phyloP scores from a whole-genome alignment of 1,284 basidiomycete species.

The Ganoderma resinaceum region DNA sequence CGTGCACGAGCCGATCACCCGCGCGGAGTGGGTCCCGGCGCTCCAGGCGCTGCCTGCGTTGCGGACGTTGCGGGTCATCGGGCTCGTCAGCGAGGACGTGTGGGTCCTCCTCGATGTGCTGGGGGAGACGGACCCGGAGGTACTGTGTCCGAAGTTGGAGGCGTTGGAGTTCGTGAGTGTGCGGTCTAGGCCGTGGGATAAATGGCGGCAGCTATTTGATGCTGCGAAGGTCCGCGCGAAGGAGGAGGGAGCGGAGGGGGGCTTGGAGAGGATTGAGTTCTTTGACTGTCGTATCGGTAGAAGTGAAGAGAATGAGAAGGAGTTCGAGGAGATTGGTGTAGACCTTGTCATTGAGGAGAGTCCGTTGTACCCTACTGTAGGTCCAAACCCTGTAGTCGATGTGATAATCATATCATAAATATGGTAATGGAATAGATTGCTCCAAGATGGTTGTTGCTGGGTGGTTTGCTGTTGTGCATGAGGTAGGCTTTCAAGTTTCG shows the following conservation, averaged over 20 bases:
- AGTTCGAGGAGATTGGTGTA: not conserved
- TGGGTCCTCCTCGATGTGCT: not conserved
- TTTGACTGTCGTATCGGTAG: not conserved
- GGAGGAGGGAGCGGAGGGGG: not conserved
- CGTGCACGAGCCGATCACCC: not conserved
- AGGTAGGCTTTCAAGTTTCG: too few species aligned
- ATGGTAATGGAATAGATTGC: too few species aligned
- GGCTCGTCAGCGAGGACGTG: conserved; percentile 1
- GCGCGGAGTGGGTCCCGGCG: not conserved
- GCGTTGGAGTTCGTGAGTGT: conserved; percentile 17
- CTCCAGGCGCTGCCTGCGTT: conserved; percentile 12
- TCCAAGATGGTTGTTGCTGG: too few species aligned
- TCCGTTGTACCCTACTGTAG: too few species aligned
- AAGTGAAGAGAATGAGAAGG: not conserved
- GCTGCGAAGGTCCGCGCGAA: not conserved
- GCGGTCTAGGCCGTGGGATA: not conserved
- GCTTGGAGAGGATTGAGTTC: not conserved
- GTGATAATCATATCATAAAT: too few species aligned
- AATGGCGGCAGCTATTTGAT: not conserved
- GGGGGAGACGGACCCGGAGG: not conserved
- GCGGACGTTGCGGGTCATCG: conserved; percentile 17
- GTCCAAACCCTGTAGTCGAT: too few species aligned
- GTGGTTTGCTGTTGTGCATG: too few species aligned
- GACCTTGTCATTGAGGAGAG: not conserved
- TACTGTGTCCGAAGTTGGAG: conserved; percentile 12